Base-by-base conservation (phyloP, 352 stramenopile species). In the Globisporangium lucens region DNA sequence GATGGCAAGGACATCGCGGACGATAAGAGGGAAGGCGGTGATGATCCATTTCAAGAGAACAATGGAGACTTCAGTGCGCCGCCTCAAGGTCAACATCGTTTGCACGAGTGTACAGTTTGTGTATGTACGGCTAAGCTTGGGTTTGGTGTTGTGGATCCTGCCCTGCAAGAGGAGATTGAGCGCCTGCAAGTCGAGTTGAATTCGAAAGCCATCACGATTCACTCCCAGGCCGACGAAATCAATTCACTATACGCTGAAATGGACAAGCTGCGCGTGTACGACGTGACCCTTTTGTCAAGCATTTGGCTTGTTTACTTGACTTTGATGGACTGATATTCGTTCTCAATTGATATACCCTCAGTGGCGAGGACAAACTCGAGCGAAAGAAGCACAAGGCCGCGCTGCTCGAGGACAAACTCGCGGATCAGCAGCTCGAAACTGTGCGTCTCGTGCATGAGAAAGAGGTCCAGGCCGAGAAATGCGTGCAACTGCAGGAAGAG, bases 161-260 rank as follows among this genome's bases (percentile, higher is more conserved):
- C 65, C 8, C 46, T 89, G 12, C 71, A 84, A 24, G 78, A 91
- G 47, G 80, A 95, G 52, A 59, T 93, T 1, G 76, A 93, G 49
- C 77, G 71, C 0, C 68, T 93, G 24, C 75, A 77, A 58, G 75
- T 89, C 1, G 77, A 91, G 17, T 51, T 90, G 13, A 70, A 79
- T 10, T 82, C 79, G 4, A 90, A 89, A 63, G 73, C 71, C 4
- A 61, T 84, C 33, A 87, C 74, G 0, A 80, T 93, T 3, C 75
- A 92, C 12, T 73, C 82, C 4, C 82, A 92, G 67, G 73, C 77
- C 0, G 77, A 85, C 27, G 78, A 95, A 35, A 82, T 94, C 56
- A 71, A 87, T 4, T 70, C 81, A 20, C 56, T 89, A 0, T 82
- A 88, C 15, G 65, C 73, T 4, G 80, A 91, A 61, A 59, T 94